Evolutionary conservation across 225 moss, liverwort and hornwort genomes (phyloP), one percentile per base, ranked within the genome.

Genomic region (Antitrichia curtipendula): DNA sequence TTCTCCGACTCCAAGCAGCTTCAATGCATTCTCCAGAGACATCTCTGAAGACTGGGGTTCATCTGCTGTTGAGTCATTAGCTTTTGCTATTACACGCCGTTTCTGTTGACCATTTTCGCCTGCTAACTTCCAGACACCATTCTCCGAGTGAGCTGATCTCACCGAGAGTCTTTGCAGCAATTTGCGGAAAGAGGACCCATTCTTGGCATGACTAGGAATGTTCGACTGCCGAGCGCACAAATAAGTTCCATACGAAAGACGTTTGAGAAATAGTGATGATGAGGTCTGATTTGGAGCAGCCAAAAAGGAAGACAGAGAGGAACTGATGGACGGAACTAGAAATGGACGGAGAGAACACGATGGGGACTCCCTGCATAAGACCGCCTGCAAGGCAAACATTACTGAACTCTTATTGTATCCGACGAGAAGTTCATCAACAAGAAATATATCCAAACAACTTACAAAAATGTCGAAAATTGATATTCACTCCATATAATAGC

Each of bases 21-120:
- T 94, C 90, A 98, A 81, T 25, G 97, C 97, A 90, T 91, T 94
- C 91, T 98, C 96, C 61, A 94, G 81, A 36, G 95, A 94, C 96
- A 96, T 95, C 91, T 95, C 96, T 45, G 95, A 94, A n/a, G 97
- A 95, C 68, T 95, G 92, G 43, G 96, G 95, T 83, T 96, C 97
- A 83, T 97, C 97, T 72, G 96, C 92, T 60, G 92, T 94, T 52
- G 92, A 94, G 64, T 94, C 92, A 86, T 91, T 95, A 43, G 96
- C 94, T 92, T 94, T 96, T 38, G 97, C 97, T 83, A 91, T 92
- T n/a, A 96, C 87, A 38, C 93, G 93, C 76, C 92, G 93, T 83
- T 87, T 91, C 78, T 65, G 90, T 78, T 82, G 91, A n/a, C 85
- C 78, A 59, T 50, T 87, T 52, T 84, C 90, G 27, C 87, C 74